Evolutionary conservation across 441 rosid genomes (phyloP).

Genomic region (Geranium incanum): DNA sequence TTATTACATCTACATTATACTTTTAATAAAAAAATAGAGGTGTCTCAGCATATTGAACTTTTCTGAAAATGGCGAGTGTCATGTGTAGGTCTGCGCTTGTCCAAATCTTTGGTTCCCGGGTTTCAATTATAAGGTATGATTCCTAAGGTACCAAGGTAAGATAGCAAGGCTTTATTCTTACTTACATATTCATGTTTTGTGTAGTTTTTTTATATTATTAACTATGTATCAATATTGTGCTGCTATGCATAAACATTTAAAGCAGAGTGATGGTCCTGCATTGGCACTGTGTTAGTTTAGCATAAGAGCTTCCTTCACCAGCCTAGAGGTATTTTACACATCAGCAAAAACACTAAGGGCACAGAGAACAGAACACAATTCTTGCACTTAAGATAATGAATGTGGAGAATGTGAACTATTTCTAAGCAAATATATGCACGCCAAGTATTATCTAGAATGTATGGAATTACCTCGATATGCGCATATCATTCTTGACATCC

Average conservation of each 20-base stretch:
- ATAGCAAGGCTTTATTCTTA: background rate
- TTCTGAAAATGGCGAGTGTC: too few species aligned
- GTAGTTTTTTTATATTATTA: background rate
- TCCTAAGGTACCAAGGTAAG: background rate
- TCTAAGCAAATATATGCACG: constrained; percentile 4
- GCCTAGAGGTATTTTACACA: constrained; percentile 4
- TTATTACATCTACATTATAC: too few species aligned
- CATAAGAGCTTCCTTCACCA: background rate
- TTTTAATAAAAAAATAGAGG: too few species aligned
- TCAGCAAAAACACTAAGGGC: background rate
- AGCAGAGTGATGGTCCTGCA: background rate
- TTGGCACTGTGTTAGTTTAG: background rate
- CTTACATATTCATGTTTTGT: background rate
- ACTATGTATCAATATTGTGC: background rate
- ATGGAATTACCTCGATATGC: constrained; percentile 57
- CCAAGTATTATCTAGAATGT: background rate
- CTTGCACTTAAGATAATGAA: background rate
- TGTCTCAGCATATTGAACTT: too few species aligned
- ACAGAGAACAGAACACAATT: background rate
- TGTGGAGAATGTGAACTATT: background rate
- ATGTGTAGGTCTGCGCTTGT: too few species aligned
- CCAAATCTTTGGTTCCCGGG: too few species aligned
- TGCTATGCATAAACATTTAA: background rate
- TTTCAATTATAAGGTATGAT: too few species aligned
- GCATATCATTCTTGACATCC: constrained; percentile 60